phyloP scores from a whole-genome alignment of 2,329 filamentous ascomycete species.

The Diaporthe destruens region DNA sequence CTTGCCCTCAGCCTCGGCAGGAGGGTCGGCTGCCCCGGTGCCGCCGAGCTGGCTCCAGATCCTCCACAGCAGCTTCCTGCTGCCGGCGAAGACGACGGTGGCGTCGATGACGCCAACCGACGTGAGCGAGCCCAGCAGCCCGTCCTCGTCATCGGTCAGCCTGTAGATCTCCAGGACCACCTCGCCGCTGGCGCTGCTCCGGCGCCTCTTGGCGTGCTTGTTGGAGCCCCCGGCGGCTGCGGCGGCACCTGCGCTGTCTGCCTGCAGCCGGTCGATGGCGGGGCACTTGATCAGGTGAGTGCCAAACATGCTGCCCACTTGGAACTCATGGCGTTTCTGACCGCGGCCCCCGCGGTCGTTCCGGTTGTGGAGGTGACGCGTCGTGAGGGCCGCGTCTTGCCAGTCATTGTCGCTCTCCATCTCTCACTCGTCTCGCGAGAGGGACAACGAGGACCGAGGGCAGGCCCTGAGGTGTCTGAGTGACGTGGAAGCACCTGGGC shows the following conservation, averaged over 20 bases:
- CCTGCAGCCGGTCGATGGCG: slow-evolving; percentile 32
- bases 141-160: slow-evolving; percentile 43
- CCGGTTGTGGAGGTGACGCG: slow-evolving; percentile 47
- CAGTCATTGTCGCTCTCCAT: slow-evolving; percentile 42
- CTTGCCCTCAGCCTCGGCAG: not conserved
- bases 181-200: slow-evolving; percentile 31
- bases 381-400: slow-evolving; percentile 45
- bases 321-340: slow-evolving; percentile 42
- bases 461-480: not conserved
- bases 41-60: slow-evolving; percentile 38
- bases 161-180: slow-evolving; percentile 44
- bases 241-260: not conserved
- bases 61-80: slow-evolving; percentile 41
- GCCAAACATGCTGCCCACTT: slow-evolving; percentile 44
- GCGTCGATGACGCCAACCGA: slow-evolving; percentile 38
- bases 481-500: too few relatives aligned
- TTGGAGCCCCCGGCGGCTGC: slow-evolving; percentile 10
- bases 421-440: not conserved
- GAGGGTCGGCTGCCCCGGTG: not conserved
- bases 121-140: slow-evolving; percentile 42
- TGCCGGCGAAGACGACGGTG: slow-evolving; percentile 44
- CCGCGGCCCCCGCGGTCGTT: slow-evolving; percentile 38
- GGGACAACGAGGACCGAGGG: not conserved
- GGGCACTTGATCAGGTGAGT: slow-evolving; percentile 43
- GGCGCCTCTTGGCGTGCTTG: slow-evolving; percentile 6